A percentile compares a stretch with the other conserved stretches of the same genome.
phyloP scores from a whole-genome alignment of 148 eudicot genomes.

The Rhododendron molle region DNA sequence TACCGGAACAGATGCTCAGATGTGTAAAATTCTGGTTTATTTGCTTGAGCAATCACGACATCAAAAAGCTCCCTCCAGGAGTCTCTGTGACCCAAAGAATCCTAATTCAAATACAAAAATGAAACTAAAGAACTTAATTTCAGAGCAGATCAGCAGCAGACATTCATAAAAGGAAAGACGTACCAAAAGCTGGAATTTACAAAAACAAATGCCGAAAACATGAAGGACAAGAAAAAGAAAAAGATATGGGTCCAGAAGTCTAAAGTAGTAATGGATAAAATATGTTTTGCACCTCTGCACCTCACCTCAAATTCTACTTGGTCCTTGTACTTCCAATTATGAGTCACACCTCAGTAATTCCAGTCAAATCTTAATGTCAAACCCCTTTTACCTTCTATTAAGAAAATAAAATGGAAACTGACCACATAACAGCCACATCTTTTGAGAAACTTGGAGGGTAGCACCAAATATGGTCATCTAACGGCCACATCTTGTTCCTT shows the following conservation, averaged over 20 bases:
- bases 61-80: slow-evolving; percentile 99
- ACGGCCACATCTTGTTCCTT: not conserved
- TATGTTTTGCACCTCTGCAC: not conserved
- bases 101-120: slow-evolving; percentile 42
- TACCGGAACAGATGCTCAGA: slow-evolving; percentile 98
- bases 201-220: not conserved
- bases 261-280: not conserved
- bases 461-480: not conserved
- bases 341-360: not conserved
- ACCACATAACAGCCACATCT: not conserved
- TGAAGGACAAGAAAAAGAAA: not conserved
- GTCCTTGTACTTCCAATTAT: not conserved
- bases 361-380: not conserved
- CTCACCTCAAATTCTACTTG: not conserved
- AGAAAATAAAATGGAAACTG: slow-evolving; percentile 3
- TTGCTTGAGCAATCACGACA: slow-evolving; percentile 97
- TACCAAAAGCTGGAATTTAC: not conserved
- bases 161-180: not conserved
- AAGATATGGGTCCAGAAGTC: not conserved
- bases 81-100: slow-evolving; percentile 65
- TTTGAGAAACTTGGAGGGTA: not conserved
- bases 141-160: not conserved
- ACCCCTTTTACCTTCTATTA: not conserved
- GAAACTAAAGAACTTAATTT: not conserved
- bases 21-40: slow-evolving; percentile 93